These are phyloP conservation scores for Yamadazyma laniorum DNA, from an alignment of 805 yeast genomes.

Conservation along the genomic window DNA sequence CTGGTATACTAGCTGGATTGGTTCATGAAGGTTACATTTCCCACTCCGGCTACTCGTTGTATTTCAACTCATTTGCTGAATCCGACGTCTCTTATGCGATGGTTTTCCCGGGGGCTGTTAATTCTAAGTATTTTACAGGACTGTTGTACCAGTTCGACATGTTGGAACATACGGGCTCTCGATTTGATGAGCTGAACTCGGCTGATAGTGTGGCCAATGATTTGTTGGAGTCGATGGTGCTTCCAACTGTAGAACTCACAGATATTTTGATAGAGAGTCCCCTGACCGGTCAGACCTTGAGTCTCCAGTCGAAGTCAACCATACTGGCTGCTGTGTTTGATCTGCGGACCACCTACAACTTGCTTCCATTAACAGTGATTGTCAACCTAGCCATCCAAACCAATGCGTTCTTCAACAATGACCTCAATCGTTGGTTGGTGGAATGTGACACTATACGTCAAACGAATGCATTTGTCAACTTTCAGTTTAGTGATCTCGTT, in stretches of 20 bases:
- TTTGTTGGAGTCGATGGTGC: conserved; percentile 11
- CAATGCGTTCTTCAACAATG: conserved; percentile 57
- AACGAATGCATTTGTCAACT: conserved; percentile 49
- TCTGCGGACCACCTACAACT: conserved; percentile 48
- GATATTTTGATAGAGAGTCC: conserved; percentile 26
- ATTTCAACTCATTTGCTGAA: conserved; percentile 20
- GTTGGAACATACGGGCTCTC: conserved; percentile 40
- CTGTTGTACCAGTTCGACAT: conserved; percentile 49
- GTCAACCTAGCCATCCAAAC: conserved; percentile 66
- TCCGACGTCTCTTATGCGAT: conserved; percentile 22
- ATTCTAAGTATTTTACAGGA: conserved; percentile 45
- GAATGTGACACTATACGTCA: conserved; percentile 50
- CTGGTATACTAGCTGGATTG: conserved; percentile 30
- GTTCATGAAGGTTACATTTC: conserved; percentile 19
- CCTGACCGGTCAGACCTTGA: conserved; percentile 32
- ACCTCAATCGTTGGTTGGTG: conserved; percentile 56
- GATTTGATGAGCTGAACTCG: conserved; percentile 35
- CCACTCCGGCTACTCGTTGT: conserved; percentile 35
- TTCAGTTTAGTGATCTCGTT: conserved; percentile 51
- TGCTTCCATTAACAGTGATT: conserved; percentile 55
- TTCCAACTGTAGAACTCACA: conserved; percentile 33
- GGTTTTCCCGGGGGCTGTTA: conserved; percentile 60
- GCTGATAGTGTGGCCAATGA: conserved; percentile 11
- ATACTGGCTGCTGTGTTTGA: conserved; percentile 56
- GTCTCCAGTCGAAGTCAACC: conserved; percentile 32